A percentile compares a stretch with the other conserved stretches of the same genome.
Evolutionary conservation across 331 rosid species (phyloP).

Genomic region (Saraca asoca): DNA sequence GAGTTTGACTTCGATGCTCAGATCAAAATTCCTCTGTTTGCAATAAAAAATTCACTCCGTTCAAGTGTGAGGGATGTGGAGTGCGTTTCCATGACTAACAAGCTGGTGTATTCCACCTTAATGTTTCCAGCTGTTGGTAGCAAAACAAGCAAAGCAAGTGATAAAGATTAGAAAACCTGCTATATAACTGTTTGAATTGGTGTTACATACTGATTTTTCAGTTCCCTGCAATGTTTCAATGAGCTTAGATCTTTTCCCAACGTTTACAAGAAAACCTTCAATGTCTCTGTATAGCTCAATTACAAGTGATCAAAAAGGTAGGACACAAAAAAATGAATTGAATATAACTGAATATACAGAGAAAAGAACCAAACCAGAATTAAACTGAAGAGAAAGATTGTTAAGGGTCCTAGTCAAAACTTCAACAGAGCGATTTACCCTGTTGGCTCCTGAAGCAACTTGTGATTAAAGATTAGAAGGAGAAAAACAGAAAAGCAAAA

Average conservation of each 20-base stretch:
- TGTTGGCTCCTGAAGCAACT: slow-evolving; percentile 42
- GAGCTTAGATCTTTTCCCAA: too few relatives aligned
- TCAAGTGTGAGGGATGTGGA: too few relatives aligned
- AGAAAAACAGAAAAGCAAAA: slow-evolving; percentile 2
- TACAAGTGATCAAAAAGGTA: slow-evolving; percentile 30
- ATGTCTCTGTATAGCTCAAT: slow-evolving; percentile 29
- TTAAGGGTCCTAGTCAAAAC: slow-evolving; percentile 51
- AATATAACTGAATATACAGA: slow-evolving; percentile 48
- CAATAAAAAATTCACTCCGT: too few relatives aligned
- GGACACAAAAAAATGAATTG: slow-evolving; percentile 56
- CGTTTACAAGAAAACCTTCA: slow-evolving; percentile 8
- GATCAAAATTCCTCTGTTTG: too few relatives aligned
- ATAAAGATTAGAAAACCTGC: slow-evolving; percentile 2
- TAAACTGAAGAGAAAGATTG: slow-evolving; percentile 32
- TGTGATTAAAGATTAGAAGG: slow-evolving; percentile 34
- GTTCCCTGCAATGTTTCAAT: too few relatives aligned
- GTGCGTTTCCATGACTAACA: too few relatives aligned
- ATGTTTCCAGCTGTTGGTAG: slow-evolving; percentile 27
- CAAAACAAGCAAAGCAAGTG: slow-evolving; percentile 20
- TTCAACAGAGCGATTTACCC: slow-evolving; percentile 55
- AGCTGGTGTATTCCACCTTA: slow-evolving; percentile 1
- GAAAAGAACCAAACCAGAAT: slow-evolving; percentile 13
- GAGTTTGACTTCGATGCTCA: too few relatives aligned
- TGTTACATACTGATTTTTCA: too few relatives aligned
- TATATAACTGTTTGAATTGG: not conserved